Evolutionary conservation across 371 early-diverging fungal genomes (phyloP).

Genomic region (Rhizopus microsporus): DNA sequence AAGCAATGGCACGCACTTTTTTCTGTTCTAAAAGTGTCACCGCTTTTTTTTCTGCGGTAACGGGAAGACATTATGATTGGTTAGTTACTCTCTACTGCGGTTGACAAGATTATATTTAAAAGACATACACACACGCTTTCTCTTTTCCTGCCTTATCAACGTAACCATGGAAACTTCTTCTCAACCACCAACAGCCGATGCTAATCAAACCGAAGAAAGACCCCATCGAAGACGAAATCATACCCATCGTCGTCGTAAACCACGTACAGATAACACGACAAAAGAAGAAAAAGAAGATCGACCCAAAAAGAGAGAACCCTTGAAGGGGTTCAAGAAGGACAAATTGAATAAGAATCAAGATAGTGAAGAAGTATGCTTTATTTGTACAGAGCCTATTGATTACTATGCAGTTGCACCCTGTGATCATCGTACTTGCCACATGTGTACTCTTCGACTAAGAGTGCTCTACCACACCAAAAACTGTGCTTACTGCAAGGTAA

Average conservation of each 20-base stretch:
- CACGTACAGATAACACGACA: background rate
- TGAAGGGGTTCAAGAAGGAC: slow-evolving; percentile 11
- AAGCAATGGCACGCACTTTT: no score
- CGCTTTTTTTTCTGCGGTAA: no score
- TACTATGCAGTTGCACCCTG: slow-evolving; percentile 87
- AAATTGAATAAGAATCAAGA: slow-evolving; percentile 15
- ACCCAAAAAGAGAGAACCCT: background rate
- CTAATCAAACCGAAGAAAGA: no score
- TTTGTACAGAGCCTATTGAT: slow-evolving; percentile 85
- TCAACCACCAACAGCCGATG: background rate
- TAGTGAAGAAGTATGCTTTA: slow-evolving; percentile 75
- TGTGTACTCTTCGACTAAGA: slow-evolving; percentile 87
- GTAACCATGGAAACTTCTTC: background rate
- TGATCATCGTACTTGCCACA: slow-evolving; percentile 90
- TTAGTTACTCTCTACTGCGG: background rate
- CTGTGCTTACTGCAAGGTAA: slow-evolving; percentile 93
- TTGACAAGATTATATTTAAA: no score
- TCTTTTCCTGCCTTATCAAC: background rate
- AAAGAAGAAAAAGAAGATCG: background rate
- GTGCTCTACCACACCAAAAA: slow-evolving; percentile 82
- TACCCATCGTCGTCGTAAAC: background rate
- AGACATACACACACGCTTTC: background rate
- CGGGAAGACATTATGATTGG: no score
- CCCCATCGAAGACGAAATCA: background rate
- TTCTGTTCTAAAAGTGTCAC: no score